Evolutionary conservation across 176 grass and related monocot genomes (phyloP).

Genomic region (Neostapfia colusana): DNA sequence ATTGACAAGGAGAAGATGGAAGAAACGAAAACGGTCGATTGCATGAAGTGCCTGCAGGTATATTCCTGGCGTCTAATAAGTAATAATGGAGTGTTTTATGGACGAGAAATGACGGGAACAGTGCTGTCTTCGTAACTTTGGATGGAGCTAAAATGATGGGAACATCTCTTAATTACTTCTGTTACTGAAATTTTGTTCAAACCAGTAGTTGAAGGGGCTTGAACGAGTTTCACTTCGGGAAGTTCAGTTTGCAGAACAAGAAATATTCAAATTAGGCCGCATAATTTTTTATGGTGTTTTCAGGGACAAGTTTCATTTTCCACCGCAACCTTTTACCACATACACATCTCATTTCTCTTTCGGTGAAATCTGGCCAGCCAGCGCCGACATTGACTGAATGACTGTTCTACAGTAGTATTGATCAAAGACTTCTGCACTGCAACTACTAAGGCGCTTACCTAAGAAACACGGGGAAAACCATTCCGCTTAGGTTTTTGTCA

Average conservation of each 20-base stretch:
- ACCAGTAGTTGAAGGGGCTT: background rate
- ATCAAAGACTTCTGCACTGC: background rate
- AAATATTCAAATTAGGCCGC: background rate
- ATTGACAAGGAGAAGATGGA: background rate
- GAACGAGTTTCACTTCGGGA: background rate
- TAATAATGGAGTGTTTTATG: conserved; percentile 8
- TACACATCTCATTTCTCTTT: background rate
- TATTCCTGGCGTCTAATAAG: background rate
- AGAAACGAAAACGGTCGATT: background rate
- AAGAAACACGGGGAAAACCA: background rate
- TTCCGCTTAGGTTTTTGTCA: background rate
- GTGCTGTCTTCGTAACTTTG: background rate
- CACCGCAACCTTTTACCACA: conserved; percentile 30
- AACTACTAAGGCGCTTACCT: background rate
- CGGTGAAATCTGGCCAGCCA: conserved; percentile 2
- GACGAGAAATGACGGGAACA: background rate
- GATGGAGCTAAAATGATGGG: background rate
- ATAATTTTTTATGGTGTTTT: background rate
- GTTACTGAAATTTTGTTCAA: conserved; percentile 10
- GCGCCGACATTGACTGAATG: conserved; percentile 20
- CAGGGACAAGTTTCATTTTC: background rate
- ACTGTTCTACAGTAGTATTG: background rate
- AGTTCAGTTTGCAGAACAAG: background rate
- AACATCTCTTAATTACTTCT: background rate
- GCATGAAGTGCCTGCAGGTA: background rate